Percentiles rank a stretch among this genome's conserved stretches.
Evolutionary conservation across 2,329 filamentous ascomycete species (phyloP).

Genomic region (Fusarium subtropicale): DNA sequence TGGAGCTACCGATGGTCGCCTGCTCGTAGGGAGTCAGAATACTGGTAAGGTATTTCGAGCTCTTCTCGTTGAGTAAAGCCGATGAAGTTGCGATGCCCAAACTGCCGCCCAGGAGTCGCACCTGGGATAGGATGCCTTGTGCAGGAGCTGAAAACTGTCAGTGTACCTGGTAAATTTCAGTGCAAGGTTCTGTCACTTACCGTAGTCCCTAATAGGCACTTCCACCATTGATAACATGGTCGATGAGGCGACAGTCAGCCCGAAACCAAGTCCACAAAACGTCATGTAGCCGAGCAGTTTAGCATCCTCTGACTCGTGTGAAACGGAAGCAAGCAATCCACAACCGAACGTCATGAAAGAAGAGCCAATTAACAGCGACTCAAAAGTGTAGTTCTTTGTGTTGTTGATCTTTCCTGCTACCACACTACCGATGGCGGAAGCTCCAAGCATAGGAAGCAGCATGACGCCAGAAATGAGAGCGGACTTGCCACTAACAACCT

Average conservation of each 20-base stretch:
- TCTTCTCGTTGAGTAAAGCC: conserved; percentile 55
- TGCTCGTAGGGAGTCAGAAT: conserved; percentile 48
- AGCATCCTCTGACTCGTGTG: conserved; percentile 51
- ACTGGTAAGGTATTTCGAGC: conserved; percentile 46
- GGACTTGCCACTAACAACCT: conserved; percentile 62
- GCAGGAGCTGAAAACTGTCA: conserved; percentile 57
- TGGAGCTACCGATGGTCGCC: conserved; percentile 40
- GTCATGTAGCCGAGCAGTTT: conserved; percentile 63
- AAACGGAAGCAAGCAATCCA: conserved; percentile 57
- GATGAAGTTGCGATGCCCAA: conserved; percentile 66
- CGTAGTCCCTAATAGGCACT: conserved; percentile 59
- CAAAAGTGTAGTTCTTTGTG: conserved; percentile 56
- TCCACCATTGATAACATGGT: conserved; percentile 60
- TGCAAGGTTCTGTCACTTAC: conserved; percentile 46
- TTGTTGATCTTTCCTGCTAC: conserved; percentile 58
- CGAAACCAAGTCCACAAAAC: conserved; percentile 66
- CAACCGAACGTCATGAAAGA: conserved; percentile 60
- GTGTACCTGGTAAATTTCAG: neutral
- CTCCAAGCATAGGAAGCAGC: conserved; percentile 65
- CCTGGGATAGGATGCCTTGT: conserved; percentile 65
- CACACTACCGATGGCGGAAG: conserved; percentile 59
- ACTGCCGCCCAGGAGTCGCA: conserved; percentile 65
- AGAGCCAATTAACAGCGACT: conserved; percentile 58
- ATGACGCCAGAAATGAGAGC: conserved; percentile 62
- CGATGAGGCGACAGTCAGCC: conserved; percentile 59